Conservation (phyloP, 306 rosid species). For the Corylus avellana region DNA sequence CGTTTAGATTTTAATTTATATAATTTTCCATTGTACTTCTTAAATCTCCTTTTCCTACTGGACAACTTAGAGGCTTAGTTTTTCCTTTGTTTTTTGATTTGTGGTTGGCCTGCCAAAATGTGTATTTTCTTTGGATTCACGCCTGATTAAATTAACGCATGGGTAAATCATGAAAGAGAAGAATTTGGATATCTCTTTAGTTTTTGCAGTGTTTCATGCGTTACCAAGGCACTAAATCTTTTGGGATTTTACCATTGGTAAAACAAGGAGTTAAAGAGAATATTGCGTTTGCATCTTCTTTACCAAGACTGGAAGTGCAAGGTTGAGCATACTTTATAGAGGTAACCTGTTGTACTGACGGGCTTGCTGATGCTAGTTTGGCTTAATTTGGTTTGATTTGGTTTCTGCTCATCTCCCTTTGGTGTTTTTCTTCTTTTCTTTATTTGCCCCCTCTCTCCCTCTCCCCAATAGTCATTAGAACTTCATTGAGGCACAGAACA, state of each 20-base stretch:
- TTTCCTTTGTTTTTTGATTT: background rate
- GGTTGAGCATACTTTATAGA: background rate
- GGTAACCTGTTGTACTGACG: background rate
- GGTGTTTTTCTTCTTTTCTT: too few species aligned
- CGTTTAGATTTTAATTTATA: constrained; percentile 1
- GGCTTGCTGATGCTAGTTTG: background rate
- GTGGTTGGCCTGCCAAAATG: background rate
- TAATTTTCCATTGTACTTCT: background rate
- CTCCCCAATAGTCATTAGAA: background rate
- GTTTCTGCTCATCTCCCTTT: background rate
- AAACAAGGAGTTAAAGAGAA: background rate
- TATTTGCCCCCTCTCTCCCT: background rate
- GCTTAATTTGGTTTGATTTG: background rate
- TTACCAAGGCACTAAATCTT: too few species aligned
- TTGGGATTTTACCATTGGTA: background rate
- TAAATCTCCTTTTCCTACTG: background rate
- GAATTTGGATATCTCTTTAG: background rate
- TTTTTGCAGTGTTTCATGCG: background rate
- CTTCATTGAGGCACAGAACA: background rate
- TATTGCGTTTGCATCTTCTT: background rate
- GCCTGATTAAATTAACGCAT: background rate
- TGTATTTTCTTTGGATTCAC: background rate
- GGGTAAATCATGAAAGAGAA: background rate
- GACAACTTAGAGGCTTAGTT: constrained; percentile 5
- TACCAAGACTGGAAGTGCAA: background rate